Percentiles rank a stretch among this genome's conserved stretches.
Evolutionary conservation across 139 green algal genomes (phyloP).

Genomic region (Chlorella sp.): DNA sequence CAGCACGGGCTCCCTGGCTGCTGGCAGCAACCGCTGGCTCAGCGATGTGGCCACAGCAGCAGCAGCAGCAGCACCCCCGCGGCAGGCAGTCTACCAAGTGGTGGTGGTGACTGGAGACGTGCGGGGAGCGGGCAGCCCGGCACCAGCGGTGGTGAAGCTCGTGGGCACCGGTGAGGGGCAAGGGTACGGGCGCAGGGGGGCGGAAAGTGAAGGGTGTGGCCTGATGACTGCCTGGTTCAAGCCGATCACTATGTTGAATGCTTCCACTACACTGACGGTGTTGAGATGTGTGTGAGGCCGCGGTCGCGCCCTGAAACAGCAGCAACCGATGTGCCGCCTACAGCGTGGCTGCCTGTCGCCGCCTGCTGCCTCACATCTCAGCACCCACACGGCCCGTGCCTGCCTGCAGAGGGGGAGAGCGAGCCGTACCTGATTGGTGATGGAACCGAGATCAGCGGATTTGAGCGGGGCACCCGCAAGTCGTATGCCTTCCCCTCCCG

Average conservation of each 20-base stretch:
- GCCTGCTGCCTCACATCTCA: background rate
- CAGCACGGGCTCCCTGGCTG: background rate
- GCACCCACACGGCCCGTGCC: background rate
- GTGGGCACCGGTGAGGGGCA: conserved; percentile 41
- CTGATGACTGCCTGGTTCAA: background rate
- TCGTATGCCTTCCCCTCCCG: conserved; percentile 57
- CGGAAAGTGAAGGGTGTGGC: background rate
- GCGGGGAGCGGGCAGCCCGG: conserved; percentile 77
- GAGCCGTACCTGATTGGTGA: conserved; percentile 50
- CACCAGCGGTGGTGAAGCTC: conserved; percentile 43
- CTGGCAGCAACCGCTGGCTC: background rate
- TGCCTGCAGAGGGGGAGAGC: conserved; percentile 40
- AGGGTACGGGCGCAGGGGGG: background rate
- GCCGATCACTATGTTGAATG: background rate
- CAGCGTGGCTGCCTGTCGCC: background rate
- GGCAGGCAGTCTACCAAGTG: conserved; percentile 40
- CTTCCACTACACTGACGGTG: background rate
- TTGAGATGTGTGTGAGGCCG: background rate
- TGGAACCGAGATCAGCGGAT: conserved; percentile 29
- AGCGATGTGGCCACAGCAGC: background rate
- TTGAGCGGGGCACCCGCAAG: conserved; percentile 63
- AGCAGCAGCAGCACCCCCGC: background rate
- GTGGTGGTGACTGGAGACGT: conserved; percentile 83
- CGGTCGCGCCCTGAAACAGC: background rate
- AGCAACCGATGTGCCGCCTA: background rate